Evolutionary conservation across 352 stramenopile species (phyloP).

Genomic region (Globisporangium okanoganense): DNA sequence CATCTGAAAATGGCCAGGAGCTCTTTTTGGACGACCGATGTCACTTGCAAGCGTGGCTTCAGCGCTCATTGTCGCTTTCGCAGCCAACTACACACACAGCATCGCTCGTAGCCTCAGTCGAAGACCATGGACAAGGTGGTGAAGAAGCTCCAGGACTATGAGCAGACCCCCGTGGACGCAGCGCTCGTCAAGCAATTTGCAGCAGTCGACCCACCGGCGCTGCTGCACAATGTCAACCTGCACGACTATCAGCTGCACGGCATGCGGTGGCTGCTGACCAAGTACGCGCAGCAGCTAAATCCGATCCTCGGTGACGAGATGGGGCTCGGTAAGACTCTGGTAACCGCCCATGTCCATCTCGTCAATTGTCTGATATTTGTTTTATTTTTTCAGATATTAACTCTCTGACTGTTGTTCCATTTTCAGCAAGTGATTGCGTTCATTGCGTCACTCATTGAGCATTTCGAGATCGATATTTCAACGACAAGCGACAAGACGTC

Average conservation of each 20-base stretch:
- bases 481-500: slow-evolving; percentile 1
- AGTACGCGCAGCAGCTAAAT: slow-evolving; percentile 59
- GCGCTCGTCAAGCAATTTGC: slow-evolving; percentile 12
- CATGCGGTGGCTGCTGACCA: slow-evolving; percentile 58
- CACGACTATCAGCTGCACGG: slow-evolving; percentile 72
- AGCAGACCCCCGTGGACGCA: slow-evolving; percentile 22
- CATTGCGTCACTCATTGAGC: slow-evolving; percentile 39
- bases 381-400: too few species aligned
- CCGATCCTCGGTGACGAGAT: slow-evolving; percentile 82
- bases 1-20: background rate
- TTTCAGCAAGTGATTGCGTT: slow-evolving; percentile 69
- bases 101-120: background rate
- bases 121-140: slow-evolving; percentile 47
- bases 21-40: background rate
- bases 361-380: too few species aligned
- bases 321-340: slow-evolving; percentile 78
- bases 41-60: background rate
- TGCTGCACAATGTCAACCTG: slow-evolving; percentile 54
- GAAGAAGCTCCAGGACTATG: slow-evolving; percentile 27
- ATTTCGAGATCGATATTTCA: background rate
- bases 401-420: too few species aligned
- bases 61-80: background rate
- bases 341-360: too few species aligned
- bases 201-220: slow-evolving; percentile 19
- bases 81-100: background rate